A percentile compares a stretch with the other conserved stretches of the same genome.
These are phyloP conservation scores for Ricinus communis DNA, from an alignment of 345 rosid genomes.

Conservation along the genomic window DNA sequence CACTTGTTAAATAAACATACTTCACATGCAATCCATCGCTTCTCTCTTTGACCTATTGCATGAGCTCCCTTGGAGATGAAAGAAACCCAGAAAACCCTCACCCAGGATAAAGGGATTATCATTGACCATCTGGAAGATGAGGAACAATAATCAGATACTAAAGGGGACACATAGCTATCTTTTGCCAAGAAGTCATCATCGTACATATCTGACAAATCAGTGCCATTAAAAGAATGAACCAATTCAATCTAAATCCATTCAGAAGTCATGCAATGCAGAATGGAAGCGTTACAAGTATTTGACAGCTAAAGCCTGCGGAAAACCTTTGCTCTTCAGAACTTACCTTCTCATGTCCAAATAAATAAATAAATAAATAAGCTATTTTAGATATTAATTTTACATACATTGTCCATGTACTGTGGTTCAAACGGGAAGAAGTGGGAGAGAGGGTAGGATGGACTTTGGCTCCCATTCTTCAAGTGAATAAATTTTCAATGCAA, in stretches of 20 bases:
- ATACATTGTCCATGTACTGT: too few species aligned
- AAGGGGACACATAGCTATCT: not conserved
- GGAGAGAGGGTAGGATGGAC: too few species aligned
- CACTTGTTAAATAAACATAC: constrained; percentile 37
- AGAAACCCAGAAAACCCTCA: constrained; percentile 63
- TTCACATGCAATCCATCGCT: constrained; percentile 77
- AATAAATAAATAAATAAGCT: not conserved
- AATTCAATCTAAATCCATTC: not conserved
- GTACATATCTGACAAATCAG: not conserved
- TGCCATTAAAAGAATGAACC: not conserved
- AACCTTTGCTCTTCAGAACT: not conserved
- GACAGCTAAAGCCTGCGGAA: not conserved
- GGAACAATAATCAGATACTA: not conserved
- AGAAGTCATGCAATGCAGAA: not conserved
- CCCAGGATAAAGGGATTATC: constrained; percentile 82
- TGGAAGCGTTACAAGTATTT: not conserved
- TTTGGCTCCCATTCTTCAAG: not conserved
- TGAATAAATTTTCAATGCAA: not conserved
- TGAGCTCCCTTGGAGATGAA: constrained; percentile 69
- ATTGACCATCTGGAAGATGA: constrained; percentile 71
- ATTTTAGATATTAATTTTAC: too few species aligned
- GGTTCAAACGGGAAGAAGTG: too few species aligned
- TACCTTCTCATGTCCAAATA: not conserved
- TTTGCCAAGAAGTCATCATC: not conserved
- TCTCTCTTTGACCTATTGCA: constrained; percentile 83